Evolutionary conservation across 257 asterid genomes (phyloP), one percentile per base, ranked within the genome.

Genomic region (Forsythia suspensa): DNA sequence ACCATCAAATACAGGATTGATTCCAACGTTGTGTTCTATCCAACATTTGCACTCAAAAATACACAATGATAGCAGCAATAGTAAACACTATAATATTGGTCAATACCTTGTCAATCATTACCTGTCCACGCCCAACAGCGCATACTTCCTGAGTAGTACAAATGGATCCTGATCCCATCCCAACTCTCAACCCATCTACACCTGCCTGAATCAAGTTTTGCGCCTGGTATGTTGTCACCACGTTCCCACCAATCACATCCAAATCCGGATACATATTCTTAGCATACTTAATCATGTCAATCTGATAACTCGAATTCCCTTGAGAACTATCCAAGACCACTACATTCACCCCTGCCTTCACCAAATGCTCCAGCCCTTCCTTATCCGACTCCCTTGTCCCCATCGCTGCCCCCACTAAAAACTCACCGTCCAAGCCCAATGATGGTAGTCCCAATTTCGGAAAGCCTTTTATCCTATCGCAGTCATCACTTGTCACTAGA

Each of bases 71-170:
- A 57, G 34, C 29, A 6, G 34, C 66, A 57, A 57, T 16, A 4
- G 18, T 18, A 18, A 57, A 18, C 11, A 18, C 29, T 16, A 57
- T 20, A 57, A 44, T 6, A n/a, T 6, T 6, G 29, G 10, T 39
- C 44, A 16, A 24, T 42, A 11, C 7, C 6, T 41, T 38, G 41
- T 20, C 74, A 57, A 18, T 59, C 46, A 20, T 59, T 76, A 94
- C 97, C 96, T 94, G 98, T 63, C 98, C 98, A 8, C 98, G 97
- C 16, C 98, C 98, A 44, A 94, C 97, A 12, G 94, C 95, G 39
- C 97, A 92, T 20, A 93, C 98, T 84, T 94, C 97, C 78, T 92
- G 98, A 20, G 98, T 94, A 71, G 98, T 94, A 80, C 97, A 94
- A 70, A 94, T 92, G 73, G 97, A 92, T 74, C 97, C 97, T 2